Evolutionary conservation across 1,284 basidiomycete genomes (phyloP).

Genomic region (Trametes hirsuta): DNA sequence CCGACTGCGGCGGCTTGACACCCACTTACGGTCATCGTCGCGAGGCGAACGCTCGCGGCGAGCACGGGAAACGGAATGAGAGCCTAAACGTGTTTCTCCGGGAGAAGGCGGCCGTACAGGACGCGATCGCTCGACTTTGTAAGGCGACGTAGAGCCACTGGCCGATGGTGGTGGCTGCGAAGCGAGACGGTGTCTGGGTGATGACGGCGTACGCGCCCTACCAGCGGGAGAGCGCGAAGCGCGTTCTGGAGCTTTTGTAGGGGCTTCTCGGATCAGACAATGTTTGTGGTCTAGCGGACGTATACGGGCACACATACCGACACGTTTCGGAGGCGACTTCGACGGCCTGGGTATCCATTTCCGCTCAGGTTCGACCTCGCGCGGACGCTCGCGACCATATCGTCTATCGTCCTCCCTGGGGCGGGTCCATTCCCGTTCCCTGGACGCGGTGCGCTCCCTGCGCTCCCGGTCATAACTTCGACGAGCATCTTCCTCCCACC

Average conservation of each 20-base stretch:
- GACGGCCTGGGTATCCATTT: slow-evolving; percentile 30
- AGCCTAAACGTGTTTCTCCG: slow-evolving; percentile 36
- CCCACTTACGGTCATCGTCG: slow-evolving; percentile 10
- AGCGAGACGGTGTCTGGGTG: slow-evolving; percentile 17
- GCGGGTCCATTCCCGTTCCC: slow-evolving; percentile 12
- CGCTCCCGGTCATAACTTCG: slow-evolving; percentile 22
- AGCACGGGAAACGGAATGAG: slow-evolving; percentile 36
- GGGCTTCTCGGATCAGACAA: slow-evolving; percentile 15
- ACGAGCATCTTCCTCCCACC: slow-evolving; percentile 23
- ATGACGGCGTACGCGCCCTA: slow-evolving; percentile 26
- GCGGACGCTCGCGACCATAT: slow-evolving; percentile 23
- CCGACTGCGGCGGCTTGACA: slow-evolving; percentile 15
- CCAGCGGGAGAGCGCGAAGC: slow-evolving; percentile 15
- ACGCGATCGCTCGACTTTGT: slow-evolving; percentile 20
- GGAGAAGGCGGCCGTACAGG: slow-evolving; percentile 16
- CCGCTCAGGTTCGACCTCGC: slow-evolving; percentile 27
- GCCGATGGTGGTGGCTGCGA: slow-evolving; percentile 16
- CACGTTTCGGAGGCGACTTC: slow-evolving; percentile 34
- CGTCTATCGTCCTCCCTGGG: slow-evolving; percentile 23
- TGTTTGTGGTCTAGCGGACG: background rate
- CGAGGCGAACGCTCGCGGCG: slow-evolving; percentile 14
- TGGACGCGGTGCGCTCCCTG: slow-evolving; percentile 8
- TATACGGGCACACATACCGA: slow-evolving; percentile 26
- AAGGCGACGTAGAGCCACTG: slow-evolving; percentile 19
- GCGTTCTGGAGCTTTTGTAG: slow-evolving; percentile 8